phyloP scores from a whole-genome alignment of 352 stramenopile genomes.

The Pythium inflatum region DNA sequence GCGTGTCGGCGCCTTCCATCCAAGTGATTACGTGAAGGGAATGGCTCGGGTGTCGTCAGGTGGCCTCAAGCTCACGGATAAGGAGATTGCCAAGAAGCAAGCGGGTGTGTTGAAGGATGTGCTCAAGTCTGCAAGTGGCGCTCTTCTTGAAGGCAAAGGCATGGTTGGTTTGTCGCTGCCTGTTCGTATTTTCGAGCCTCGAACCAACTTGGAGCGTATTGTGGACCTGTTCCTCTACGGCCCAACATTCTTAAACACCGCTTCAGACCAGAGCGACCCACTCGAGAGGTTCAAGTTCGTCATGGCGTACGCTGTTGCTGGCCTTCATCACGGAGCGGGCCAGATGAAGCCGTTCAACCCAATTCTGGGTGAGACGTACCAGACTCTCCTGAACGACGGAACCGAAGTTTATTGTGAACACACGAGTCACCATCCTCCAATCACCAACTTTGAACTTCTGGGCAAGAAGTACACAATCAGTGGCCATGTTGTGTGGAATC shows the following conservation, averaged over 20 bases:
- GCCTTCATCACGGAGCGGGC: conserved; percentile 78
- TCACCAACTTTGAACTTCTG: conserved; percentile 84
- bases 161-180: conserved; percentile 81
- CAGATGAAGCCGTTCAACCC: conserved; percentile 88
- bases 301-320: conserved; percentile 76
- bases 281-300: conserved; percentile 84
- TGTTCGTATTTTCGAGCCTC: conserved; percentile 86
- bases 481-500: conserved; percentile 66
- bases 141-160: conserved; percentile 45
- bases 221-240: conserved; percentile 83
- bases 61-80: conserved; percentile 82
- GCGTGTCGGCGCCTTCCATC: conserved; percentile 55
- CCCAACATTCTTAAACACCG: conserved; percentile 72
- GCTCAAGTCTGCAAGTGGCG: conserved; percentile 61
- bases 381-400: conserved; percentile 74
- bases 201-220: conserved; percentile 79
- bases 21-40: conserved; percentile 78
- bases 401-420: conserved; percentile 83
- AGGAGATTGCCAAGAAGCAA: conserved; percentile 87
- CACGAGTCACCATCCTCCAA: conserved; percentile 85
- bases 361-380: conserved; percentile 82
- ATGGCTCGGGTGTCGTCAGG: conserved; percentile 78
- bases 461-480: conserved; percentile 75
- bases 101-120: conserved; percentile 85
- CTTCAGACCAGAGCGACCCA: conserved; percentile 59